These are phyloP conservation scores for Pleurotus djamor DNA, from an alignment of 768 basidiomycete genomes.

Conservation along the genomic window DNA sequence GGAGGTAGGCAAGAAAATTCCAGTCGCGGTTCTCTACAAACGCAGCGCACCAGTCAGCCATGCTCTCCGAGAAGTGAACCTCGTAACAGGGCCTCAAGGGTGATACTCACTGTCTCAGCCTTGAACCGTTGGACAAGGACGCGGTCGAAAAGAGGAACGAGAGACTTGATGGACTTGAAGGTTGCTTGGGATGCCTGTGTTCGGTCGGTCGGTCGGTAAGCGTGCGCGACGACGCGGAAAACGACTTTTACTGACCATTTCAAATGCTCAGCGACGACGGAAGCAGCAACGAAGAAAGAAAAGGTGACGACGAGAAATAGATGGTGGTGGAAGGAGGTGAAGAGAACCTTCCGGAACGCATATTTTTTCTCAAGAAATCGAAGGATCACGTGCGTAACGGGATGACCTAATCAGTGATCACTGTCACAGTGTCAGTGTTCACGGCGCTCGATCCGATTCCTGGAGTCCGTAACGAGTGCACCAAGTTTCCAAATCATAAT, in stretches of 20 bases:
- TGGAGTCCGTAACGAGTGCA: neutral
- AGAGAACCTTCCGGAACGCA: slow-evolving; percentile 9
- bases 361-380: slow-evolving; percentile 8
- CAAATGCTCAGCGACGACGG: neutral
- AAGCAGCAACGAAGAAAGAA: neutral
- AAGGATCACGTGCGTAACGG: neutral
- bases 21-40: slow-evolving; percentile 91
- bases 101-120: slow-evolving; percentile 76
- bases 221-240: neutral
- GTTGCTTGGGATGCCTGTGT: slow-evolving; percentile 81
- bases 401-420: neutral
- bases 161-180: slow-evolving; percentile 91
- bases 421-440: too few relatives aligned
- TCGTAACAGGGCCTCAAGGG: neutral
- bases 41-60: neutral
- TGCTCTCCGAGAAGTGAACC: neutral
- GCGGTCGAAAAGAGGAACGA: slow-evolving; percentile 92
- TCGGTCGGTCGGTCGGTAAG: neutral
- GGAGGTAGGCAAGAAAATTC: slow-evolving; percentile 94
- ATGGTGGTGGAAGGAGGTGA: slow-evolving; percentile 4
- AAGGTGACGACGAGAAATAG: neutral
- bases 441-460: neutral
- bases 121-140: slow-evolving; percentile 98
- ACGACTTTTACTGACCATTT: slow-evolving; percentile 7
- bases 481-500: neutral